Evolutionary conservation across 257 asterid genomes (phyloP).

Genomic region (Nicotiana obtusifolia): DNA sequence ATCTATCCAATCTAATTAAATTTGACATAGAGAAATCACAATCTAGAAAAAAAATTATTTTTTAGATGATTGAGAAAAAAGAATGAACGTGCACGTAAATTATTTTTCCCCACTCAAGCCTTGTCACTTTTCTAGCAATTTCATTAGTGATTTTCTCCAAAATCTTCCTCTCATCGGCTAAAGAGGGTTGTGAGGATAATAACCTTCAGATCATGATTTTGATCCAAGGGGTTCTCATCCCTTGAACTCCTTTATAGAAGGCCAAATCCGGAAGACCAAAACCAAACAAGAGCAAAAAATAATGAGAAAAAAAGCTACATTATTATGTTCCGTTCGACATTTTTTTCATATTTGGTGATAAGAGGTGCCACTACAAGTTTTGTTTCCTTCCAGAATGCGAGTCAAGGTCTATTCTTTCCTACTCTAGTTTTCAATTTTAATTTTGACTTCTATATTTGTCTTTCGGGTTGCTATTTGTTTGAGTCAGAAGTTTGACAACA

Average conservation of each 20-base stretch:
- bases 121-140: neutral
- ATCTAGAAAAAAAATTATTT: neutral
- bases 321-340: neutral
- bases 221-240: neutral
- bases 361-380: neutral
- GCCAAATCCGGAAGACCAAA: neutral
- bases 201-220: neutral
- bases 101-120: neutral
- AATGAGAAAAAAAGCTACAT: neutral
- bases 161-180: neutral
- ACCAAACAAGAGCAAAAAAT: neutral
- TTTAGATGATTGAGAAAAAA: neutral
- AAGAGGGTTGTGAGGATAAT: neutral
- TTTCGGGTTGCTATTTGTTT: neutral
- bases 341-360: neutral
- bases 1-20: neutral
- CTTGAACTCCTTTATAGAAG: neutral
- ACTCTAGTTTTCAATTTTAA: neutral
- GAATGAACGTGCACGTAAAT: neutral
- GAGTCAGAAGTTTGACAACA: neutral
- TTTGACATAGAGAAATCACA: neutral
- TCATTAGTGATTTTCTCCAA: neutral
- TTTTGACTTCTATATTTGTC: neutral
- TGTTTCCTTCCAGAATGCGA: neutral
- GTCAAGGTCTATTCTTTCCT: neutral